Evolutionary conservation across 2,329 filamentous ascomycete genomes (phyloP).

Genomic region (Venturia oleaginea): DNA sequence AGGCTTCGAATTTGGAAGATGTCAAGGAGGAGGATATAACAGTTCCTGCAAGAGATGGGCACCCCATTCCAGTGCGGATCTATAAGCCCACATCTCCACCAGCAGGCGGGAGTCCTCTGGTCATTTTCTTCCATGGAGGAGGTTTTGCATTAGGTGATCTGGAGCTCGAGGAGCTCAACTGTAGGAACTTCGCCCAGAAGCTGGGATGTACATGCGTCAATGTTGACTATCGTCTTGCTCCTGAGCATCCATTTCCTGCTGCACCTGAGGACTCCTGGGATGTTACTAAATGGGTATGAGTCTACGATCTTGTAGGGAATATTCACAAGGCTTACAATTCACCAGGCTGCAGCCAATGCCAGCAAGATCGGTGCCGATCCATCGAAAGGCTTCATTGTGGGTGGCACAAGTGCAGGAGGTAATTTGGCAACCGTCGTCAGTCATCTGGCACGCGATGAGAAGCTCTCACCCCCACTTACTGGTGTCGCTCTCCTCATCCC

Average conservation of each 20-base stretch:
- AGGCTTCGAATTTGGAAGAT: background rate
- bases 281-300: slow-evolving; percentile 32
- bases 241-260: slow-evolving; percentile 41
- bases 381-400: slow-evolving; percentile 39
- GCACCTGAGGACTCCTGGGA: slow-evolving; percentile 42
- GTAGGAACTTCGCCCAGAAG: slow-evolving; percentile 29
- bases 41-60: slow-evolving; percentile 12
- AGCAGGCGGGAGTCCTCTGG: slow-evolving; percentile 18
- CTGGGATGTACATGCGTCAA: slow-evolving; percentile 36
- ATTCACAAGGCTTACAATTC: background rate
- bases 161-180: slow-evolving; percentile 34
- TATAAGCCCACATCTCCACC: slow-evolving; percentile 11
- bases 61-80: slow-evolving; percentile 11
- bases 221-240: slow-evolving; percentile 44
- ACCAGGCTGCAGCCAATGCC: slow-evolving; percentile 20
- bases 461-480: slow-evolving; percentile 10
- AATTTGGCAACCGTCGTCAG: slow-evolving; percentile 39
- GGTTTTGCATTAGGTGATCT: slow-evolving; percentile 37
- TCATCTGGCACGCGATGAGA: slow-evolving; percentile 13
- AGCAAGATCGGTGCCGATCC: slow-evolving; percentile 31
- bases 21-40: slow-evolving; percentile 13
- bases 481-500: slow-evolving; percentile 3
- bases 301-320: background rate
- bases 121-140: slow-evolving; percentile 35
- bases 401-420: slow-evolving; percentile 44